These are phyloP conservation scores for Platanus orientalis DNA, from an alignment of 164 flowering plant genomes.

Conservation along the genomic window DNA sequence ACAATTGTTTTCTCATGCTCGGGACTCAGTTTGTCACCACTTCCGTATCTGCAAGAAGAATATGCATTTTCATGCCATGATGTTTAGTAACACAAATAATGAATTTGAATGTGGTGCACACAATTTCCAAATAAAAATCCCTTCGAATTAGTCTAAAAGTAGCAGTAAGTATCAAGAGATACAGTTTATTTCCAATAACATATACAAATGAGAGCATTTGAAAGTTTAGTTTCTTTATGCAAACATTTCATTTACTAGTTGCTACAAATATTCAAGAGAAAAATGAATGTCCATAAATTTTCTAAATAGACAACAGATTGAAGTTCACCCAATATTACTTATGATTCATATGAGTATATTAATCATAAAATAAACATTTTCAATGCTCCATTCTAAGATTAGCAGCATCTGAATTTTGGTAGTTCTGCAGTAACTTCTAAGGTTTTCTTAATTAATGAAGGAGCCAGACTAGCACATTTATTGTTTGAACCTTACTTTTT, in stretches of 20 bases:
- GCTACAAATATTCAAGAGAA: not conserved
- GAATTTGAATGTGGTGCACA: too few species aligned
- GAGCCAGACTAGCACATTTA: too few species aligned
- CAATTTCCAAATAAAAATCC: too few species aligned
- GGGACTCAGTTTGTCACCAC: slow-evolving; percentile 63
- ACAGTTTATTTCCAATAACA: not conserved
- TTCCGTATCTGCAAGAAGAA: slow-evolving; percentile 52
- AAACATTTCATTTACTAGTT: not conserved
- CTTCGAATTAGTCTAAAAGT: too few species aligned
- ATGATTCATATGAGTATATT: not conserved
- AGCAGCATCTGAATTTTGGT: too few species aligned
- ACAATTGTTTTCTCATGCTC: slow-evolving; percentile 72
- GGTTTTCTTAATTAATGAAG: too few species aligned
- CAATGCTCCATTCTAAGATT: not conserved
- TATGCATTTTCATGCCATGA: slow-evolving; percentile 2
- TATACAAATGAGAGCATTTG: not conserved
- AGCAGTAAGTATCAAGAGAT: not conserved
- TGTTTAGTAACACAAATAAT: not conserved
- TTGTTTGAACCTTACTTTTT: too few species aligned
- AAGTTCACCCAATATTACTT: not conserved
- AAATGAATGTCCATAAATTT: not conserved
- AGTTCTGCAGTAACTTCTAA: too few species aligned
- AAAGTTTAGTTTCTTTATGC: not conserved
- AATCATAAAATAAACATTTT: not conserved
- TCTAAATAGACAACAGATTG: not conserved